Base-by-base conservation (phyloP, 345 rosid genomes). In the Eucalyptus regnans region DNA sequence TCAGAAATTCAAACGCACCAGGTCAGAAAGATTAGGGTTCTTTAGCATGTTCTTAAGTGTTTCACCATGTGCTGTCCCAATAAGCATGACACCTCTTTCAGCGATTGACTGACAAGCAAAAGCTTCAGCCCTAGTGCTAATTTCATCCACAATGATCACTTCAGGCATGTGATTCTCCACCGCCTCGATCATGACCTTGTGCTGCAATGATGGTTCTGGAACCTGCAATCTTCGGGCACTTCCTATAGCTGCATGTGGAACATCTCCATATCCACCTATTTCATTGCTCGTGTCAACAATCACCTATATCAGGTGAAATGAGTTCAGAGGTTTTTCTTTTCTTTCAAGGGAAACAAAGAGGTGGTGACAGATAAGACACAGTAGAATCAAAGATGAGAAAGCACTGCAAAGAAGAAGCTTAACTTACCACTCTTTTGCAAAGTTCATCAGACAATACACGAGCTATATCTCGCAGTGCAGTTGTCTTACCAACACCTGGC, bases 111-210 rank as follows among this genome's bases (percentile, higher is more conserved):
- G 96, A 89, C 95, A 95, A 79, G 96, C 96, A 88, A 93, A 92
- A 52, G 95, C 95, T 92, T 95, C 96, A 60, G 96, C 94, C 89
- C 93, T 95, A 43, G 96, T 95, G 87, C 97, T 94, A 12, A 95
- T 95, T 92, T 95, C 96, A 89, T 94, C 96, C 46, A 95, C 93
- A 16, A 96, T 92, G 80, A 96, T 93, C 54, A 94, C 95, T 91
- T 96, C 94, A 64, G 97, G 98, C 98, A 93, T 95, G 90, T 94
- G 96, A 90, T 96, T 96, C 90, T 96, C 98, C 56, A 96, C 94
- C 33, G 92, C 97, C 91, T 96, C 97, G 80, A 94, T 92, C 97
- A 96, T 95, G 86, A 96, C 95, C 91, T 88, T 92, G 89, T 96
- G 95, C 88, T 96, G 97, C 92, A 93, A 87, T 31, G 94, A 92